Percentiles rank a stretch among this genome's conserved stretches.
Evolutionary conservation across 1,139 yeast species (phyloP).

Genomic region (Hyphopichia wangnamkhiaoensis): DNA sequence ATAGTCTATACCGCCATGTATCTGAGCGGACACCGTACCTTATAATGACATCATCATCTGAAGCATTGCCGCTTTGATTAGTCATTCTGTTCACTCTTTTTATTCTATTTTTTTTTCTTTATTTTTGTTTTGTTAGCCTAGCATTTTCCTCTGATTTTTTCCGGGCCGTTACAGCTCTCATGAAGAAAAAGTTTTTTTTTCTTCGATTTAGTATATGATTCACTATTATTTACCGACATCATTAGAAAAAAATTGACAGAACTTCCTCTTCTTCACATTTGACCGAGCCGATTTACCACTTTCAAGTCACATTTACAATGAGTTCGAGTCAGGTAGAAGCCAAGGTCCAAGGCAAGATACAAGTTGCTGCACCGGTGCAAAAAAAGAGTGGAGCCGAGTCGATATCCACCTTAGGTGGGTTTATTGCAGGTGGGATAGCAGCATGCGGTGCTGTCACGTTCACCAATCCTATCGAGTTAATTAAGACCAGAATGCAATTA

Average conservation of each 20-base stretch:
- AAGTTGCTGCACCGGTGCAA: not conserved
- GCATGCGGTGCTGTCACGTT: slow-evolving; percentile 98
- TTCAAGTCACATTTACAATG: no score
- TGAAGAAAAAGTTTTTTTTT: not conserved
- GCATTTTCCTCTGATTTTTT: not conserved
- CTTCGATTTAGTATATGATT: not conserved
- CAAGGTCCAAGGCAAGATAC: slow-evolving; percentile 1
- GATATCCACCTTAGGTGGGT: slow-evolving; percentile 74
- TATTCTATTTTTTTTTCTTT: no score
- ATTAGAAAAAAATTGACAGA: no score
- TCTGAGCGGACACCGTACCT: no score
- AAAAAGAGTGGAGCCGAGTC: slow-evolving; percentile 47
- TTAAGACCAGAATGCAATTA: slow-evolving; percentile 93
- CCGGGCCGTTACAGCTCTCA: not conserved
- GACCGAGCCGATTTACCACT: no score
- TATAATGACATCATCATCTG: no score
- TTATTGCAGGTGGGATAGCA: slow-evolving; percentile 90
- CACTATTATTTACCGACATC: no score
- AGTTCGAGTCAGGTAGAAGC: not conserved
- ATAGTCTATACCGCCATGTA: no score
- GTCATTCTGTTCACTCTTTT: no score
- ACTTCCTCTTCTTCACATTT: no score
- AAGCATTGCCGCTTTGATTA: no score
- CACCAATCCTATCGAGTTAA: slow-evolving; percentile 92
- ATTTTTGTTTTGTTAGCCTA: no score